A percentile compares a stretch with the other conserved stretches of the same genome.
Conservation (phyloP, 2,329 filamentous ascomycete species). For the Colletotrichum sp. region DNA sequence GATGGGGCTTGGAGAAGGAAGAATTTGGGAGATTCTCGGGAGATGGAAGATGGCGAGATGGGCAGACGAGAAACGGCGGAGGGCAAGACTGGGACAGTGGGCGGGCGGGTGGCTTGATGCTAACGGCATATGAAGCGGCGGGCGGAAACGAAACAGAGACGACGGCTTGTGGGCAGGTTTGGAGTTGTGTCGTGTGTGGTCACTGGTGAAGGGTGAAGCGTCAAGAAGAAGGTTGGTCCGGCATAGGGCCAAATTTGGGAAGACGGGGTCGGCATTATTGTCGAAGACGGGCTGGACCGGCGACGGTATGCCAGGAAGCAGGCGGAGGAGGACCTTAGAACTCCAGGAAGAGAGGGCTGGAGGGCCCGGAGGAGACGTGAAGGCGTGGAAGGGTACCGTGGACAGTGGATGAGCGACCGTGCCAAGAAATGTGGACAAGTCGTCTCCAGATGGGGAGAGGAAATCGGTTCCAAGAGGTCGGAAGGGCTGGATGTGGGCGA, state of each 20-base stretch:
- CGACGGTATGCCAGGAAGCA: not conserved
- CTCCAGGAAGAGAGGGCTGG: not conserved
- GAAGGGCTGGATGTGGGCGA: not conserved
- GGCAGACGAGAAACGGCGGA: not conserved
- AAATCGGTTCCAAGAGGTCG: slow-evolving; percentile 4
- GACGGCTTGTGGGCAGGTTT: not conserved
- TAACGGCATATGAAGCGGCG: not conserved
- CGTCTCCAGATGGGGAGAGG: slow-evolving; percentile 1
- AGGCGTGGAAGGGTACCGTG: not conserved
- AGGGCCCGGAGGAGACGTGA: not conserved
- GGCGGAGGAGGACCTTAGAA: not conserved
- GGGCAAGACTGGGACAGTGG: not conserved
- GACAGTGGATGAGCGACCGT: not conserved
- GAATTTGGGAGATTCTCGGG: not conserved
- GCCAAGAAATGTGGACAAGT: not conserved
- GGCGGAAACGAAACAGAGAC: slow-evolving; percentile 17
- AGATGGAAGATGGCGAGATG: not conserved
- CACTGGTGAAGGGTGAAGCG: not conserved
- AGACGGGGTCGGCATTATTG: not conserved
- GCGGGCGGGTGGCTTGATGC: not conserved
- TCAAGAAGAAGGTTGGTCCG: not conserved
- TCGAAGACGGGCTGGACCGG: slow-evolving; percentile 8
- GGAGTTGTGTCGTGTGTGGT: not conserved
- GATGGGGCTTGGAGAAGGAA: not conserved
- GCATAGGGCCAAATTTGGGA: not conserved